Conservation (phyloP, 192 early-diverging fungal species). For the Fimicolochytrium jonesii region DNA sequence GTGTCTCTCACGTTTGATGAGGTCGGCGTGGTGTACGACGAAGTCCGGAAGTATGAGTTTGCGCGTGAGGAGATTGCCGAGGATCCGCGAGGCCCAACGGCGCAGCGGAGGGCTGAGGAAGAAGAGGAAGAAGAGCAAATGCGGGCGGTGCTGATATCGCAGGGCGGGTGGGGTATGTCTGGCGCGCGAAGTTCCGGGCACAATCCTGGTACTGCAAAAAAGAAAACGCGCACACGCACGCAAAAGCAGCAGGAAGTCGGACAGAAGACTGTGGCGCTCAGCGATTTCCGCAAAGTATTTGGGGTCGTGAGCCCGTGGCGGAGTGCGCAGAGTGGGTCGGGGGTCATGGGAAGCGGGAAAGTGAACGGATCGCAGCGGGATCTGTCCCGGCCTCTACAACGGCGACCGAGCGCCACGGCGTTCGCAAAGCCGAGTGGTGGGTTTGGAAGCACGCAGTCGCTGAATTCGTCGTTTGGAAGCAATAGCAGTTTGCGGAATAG, state of each 20-base stretch:
- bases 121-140: slow-evolving; percentile 39
- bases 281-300: slow-evolving; percentile 48
- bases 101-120: slow-evolving; percentile 9
- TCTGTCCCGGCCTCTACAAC: not conserved
- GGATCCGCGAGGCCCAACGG: slow-evolving; percentile 24
- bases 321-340: slow-evolving; percentile 8
- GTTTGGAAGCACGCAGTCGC: not conserved
- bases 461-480: slow-evolving; percentile 9
- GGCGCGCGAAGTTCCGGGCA: not conserved
- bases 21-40: slow-evolving; percentile 48
- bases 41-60: slow-evolving; percentile 44
- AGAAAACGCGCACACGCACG: not conserved
- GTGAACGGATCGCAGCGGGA: no score
- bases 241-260: slow-evolving; percentile 8
- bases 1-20: slow-evolving; percentile 50
- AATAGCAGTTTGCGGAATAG: not conserved
- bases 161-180: slow-evolving; percentile 46
- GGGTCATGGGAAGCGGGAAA: no score
- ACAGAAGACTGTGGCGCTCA: slow-evolving; percentile 38
- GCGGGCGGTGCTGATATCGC: slow-evolving; percentile 21
- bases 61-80: slow-evolving; percentile 41
- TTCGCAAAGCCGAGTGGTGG: not conserved
- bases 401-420: not conserved
- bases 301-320: slow-evolving; percentile 45
- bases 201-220: not conserved